Percentiles rank a stretch among this genome's conserved stretches.
Evolutionary conservation across 164 flowering plant genomes (phyloP).

Genomic region (Dillenia turbinata): DNA sequence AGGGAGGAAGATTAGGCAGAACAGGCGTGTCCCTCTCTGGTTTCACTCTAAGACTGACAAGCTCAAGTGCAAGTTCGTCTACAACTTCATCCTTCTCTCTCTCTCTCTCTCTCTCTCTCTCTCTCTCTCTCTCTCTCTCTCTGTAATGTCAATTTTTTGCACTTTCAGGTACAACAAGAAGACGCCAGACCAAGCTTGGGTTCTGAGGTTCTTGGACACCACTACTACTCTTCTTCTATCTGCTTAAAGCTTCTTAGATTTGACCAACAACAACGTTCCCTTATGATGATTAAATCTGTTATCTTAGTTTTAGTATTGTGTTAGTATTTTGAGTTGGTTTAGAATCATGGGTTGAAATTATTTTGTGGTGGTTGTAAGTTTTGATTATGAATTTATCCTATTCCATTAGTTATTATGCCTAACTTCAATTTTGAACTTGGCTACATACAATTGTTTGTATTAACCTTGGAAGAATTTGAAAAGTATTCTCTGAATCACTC

Average conservation of each 20-base stretch:
- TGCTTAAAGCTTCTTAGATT: conserved; percentile 1
- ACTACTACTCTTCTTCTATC: neutral
- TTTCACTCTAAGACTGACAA: neutral
- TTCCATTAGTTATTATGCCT: too few relatives aligned
- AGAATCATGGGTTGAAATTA: neutral
- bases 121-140: neutral
- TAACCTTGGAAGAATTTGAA: too few relatives aligned
- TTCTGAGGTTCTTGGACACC: conserved; percentile 29
- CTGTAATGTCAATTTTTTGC: neutral
- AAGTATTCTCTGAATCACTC: too few relatives aligned
- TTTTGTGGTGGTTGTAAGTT: neutral
- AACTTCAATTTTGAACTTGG: too few relatives aligned
- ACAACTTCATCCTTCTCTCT: neutral
- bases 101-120: conserved; percentile 5
- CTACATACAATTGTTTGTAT: too few relatives aligned
- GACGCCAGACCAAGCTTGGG: conserved; percentile 72
- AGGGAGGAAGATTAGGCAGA: neutral
- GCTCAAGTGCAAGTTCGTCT: neutral
- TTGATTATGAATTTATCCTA: too few relatives aligned
- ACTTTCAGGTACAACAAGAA: conserved; percentile 58
- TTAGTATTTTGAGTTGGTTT: neutral
- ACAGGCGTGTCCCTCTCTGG: neutral
- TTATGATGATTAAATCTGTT: neutral
- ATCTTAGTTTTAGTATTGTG: neutral
- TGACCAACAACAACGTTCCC: neutral